A percentile compares a stretch with the other conserved stretches of the same genome.
These are phyloP conservation scores for Diospyros kaki DNA, from an alignment of 148 eudicot genomes.

Conservation along the genomic window DNA sequence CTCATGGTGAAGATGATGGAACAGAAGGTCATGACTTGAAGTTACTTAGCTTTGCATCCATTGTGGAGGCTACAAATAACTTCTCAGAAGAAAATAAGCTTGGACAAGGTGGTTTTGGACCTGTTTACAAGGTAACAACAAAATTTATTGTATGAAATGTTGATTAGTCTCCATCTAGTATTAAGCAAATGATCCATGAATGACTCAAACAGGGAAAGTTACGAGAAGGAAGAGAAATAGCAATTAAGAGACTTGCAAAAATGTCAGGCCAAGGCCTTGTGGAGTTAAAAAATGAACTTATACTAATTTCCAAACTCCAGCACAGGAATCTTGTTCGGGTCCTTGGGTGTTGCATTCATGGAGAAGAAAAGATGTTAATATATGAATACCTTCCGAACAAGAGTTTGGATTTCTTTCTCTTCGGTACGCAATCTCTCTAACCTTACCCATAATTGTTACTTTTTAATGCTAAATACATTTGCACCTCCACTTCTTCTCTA, in stretches of 20 bases:
- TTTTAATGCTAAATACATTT: not conserved
- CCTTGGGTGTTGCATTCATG: not conserved
- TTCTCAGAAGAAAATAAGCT: constrained; percentile 7
- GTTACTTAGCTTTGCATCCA: not conserved
- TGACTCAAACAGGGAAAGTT: constrained; percentile 11
- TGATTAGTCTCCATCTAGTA: not conserved
- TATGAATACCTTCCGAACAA: not conserved
- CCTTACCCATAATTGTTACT: not conserved
- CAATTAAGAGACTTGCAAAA: constrained; percentile 6
- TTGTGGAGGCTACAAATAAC: not conserved
- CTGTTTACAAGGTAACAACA: not conserved
- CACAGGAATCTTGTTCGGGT: constrained; percentile 4
- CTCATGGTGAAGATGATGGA: not conserved
- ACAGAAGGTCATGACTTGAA: constrained; percentile 6
- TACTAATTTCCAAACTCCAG: constrained; percentile 6
- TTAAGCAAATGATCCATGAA: not conserved
- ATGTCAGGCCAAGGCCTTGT: constrained; percentile 8
- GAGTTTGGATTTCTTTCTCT: not conserved
- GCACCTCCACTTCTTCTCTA: not conserved
- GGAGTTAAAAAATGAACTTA: constrained; percentile 8
- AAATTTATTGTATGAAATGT: not conserved
- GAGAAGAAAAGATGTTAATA: not conserved
- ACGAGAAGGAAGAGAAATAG: constrained; percentile 4
- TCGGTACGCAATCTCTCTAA: not conserved
- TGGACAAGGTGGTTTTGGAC: constrained; percentile 8